Evolutionary conservation across 1,284 basidiomycete genomes (phyloP).

Genomic region (Ceratobasidium sp.): DNA sequence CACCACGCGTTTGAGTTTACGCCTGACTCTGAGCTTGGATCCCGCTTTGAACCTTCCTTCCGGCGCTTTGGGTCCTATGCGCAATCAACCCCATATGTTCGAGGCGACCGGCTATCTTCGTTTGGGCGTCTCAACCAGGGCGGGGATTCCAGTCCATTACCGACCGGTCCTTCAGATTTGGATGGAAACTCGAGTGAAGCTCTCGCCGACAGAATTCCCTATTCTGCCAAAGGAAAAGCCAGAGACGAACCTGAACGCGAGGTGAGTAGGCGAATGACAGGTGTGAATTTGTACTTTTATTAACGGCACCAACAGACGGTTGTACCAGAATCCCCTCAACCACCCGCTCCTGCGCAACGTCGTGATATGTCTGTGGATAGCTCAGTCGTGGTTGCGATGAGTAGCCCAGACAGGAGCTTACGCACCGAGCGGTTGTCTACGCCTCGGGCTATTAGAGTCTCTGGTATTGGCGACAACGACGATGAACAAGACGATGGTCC

Average conservation of each 20-base stretch:
- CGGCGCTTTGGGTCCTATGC: conserved; percentile 1
- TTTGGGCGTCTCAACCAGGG: conserved; percentile 6
- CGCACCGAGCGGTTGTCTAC: conserved; percentile 30
- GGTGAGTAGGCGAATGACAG: background rate
- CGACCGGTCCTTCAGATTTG: background rate
- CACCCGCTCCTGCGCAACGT: no score
- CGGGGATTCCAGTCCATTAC: background rate
- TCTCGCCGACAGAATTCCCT: background rate
- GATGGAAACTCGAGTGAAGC: background rate
- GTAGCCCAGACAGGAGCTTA: conserved; percentile 19
- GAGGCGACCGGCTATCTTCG: conserved; percentile 13
- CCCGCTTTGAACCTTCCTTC: background rate
- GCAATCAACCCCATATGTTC: conserved; percentile 29
- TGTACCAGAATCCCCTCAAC: conserved; percentile 2
- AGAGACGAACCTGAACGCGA: background rate
- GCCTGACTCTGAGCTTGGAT: conserved; percentile 13
- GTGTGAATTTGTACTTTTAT: background rate
- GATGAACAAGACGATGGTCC: conserved; percentile 10
- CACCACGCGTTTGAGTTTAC: background rate
- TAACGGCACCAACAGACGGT: background rate
- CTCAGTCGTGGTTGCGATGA: conserved; percentile 5
- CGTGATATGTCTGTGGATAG: conserved; percentile 15
- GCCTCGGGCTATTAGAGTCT: background rate
- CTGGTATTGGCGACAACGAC: background rate
- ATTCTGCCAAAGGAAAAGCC: background rate